Evolutionary conservation across 768 basidiomycete species (phyloP).

Genomic region (Boletus sp.): DNA sequence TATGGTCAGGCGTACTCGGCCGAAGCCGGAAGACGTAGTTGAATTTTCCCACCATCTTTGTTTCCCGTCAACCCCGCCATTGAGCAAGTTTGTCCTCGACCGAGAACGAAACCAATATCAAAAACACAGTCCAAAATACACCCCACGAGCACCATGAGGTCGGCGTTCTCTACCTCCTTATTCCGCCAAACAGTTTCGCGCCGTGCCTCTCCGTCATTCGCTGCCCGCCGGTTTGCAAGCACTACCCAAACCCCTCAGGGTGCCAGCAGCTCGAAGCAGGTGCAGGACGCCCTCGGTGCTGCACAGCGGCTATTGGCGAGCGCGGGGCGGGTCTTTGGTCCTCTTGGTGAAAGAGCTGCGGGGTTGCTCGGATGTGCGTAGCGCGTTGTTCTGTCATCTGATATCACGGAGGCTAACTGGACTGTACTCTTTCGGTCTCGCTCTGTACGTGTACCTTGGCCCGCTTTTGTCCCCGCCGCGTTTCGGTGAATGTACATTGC

Average conservation of each 20-base stretch:
- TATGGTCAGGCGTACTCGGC: neutral
- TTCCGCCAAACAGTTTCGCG: constrained; percentile 23
- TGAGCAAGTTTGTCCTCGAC: constrained; percentile 3
- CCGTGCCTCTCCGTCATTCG: constrained; percentile 14
- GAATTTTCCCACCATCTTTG: neutral
- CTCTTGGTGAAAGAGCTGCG: constrained; percentile 52
- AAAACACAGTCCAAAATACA: constrained; percentile 7
- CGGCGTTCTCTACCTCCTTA: constrained; percentile 22
- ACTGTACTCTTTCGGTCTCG: neutral
- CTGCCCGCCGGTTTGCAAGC: constrained; percentile 41
- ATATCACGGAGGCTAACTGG: neutral
- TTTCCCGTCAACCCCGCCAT: neutral
- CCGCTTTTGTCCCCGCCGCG: neutral
- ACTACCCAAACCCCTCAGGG: constrained; percentile 35
- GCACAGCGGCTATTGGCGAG: constrained; percentile 56
- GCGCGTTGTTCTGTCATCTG: neutral
- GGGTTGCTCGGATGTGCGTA: constrained; percentile 54
- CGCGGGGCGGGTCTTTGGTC: constrained; percentile 46
- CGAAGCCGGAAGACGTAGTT: neutral
- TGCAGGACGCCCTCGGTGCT: constrained; percentile 58
- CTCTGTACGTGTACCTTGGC: neutral
- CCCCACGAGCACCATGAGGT: constrained; percentile 17
- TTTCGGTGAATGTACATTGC: neutral
- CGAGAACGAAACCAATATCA: neutral
- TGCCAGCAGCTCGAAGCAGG: constrained; percentile 55